phyloP scores from a whole-genome alignment of 345 rosid species.

The Gossypium ekmanianum region DNA sequence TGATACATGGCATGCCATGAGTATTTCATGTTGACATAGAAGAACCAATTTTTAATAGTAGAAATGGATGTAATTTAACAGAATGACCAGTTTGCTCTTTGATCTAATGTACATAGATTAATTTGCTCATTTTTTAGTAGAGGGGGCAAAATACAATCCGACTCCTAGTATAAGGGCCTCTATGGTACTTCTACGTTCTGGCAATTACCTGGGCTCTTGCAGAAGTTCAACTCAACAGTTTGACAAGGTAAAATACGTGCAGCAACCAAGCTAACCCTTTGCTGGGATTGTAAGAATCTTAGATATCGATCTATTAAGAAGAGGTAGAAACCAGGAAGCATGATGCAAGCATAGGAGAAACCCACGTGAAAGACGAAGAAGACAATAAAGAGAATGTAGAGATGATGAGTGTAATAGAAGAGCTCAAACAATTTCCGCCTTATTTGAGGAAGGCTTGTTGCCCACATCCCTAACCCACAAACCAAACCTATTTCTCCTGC shows the following conservation, averaged over 20 bases:
- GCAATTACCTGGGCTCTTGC: slow-evolving; percentile 36
- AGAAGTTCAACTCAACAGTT: slow-evolving; percentile 52
- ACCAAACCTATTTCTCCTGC: slow-evolving; percentile 50
- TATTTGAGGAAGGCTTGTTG: slow-evolving; percentile 29
- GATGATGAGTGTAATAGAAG: slow-evolving; percentile 57
- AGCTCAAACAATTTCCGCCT: slow-evolving; percentile 52
- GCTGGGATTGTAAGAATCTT: slow-evolving; percentile 55
- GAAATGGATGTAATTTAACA: too few species aligned
- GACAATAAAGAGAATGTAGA: slow-evolving; percentile 45
- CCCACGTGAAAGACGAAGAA: slow-evolving; percentile 53
- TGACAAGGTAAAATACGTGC: slow-evolving; percentile 45
- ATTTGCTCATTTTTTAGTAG: too few species aligned
- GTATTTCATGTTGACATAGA: too few species aligned
- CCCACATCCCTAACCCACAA: slow-evolving; percentile 51
- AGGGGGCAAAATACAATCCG: accelerated
- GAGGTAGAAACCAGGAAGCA: slow-evolving; percentile 59
- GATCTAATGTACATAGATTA: too few species aligned
- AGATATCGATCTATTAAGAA: slow-evolving; percentile 51
- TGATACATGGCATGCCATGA: too few species aligned
- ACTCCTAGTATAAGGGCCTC: too few species aligned
- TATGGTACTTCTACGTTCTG: not conserved
- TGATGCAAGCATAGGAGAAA: slow-evolving; percentile 37
- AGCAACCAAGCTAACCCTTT: slow-evolving; percentile 31
- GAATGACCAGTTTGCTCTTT: too few species aligned
- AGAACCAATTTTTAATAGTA: accelerated